Evolutionary conservation across 2,329 filamentous ascomycete species (phyloP), one percentile per base, ranked within the genome.

Genomic region (Trichoderma hamatum): DNA sequence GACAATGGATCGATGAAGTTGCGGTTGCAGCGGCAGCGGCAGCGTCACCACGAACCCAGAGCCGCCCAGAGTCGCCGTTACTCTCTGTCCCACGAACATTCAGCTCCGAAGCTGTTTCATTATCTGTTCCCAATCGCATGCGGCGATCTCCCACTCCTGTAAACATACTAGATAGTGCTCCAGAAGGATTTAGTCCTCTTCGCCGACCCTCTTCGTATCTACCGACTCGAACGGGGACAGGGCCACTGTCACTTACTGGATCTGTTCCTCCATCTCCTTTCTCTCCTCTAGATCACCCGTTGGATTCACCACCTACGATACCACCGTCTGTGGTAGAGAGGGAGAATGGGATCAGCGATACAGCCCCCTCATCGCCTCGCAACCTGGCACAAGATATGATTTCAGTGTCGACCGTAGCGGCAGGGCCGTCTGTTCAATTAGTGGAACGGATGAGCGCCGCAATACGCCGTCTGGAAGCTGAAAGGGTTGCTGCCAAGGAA

Each of bases 371-470:
- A 0, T 91, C 89, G 3, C 90, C 90, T 1, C 88, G 89, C 49
- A 89, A 90, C 69, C 88, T 91, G 7, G 86, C 92, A 70, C 91
- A 94, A 73, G 94, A 97, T 75, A 91, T 97, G 82, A 87, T 96
- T 34, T 96, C 93, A 2, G 92, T 93, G 7, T 97, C 94, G 0
- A 97, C 95, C 0, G 91, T 93, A 10, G 95, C 90, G 0, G 94
- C 95, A 0, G 96, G 96, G 0, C 96, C 96, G 0, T 95, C 92
- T 0, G 95, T 99, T 1, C 95, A 98, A 80, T 87, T 99, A 0
- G 94, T 99, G 19, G 96, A 98, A 81, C 89, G 95, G 65, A 97
- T 99, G 93, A 96, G 92, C 76, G 93, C 94, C 3, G 93, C 94
- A 0, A 94, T 99, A 55, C 91, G 96, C 11, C 89, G 95, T 6